phyloP scores from a whole-genome alignment of 345 rosid species.

The Carallia pectinifolia region DNA sequence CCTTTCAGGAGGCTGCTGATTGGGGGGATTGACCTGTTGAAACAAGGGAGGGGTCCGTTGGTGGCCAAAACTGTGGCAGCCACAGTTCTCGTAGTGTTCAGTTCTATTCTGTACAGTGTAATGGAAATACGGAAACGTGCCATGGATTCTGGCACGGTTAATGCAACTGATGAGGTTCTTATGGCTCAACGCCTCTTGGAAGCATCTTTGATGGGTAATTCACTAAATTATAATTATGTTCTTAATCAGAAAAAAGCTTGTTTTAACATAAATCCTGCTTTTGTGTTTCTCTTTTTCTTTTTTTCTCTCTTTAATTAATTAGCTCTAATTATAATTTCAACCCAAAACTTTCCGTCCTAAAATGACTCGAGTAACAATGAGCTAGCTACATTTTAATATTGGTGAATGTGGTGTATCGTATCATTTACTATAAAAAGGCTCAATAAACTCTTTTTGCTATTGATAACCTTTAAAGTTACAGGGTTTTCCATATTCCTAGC shows the following conservation, averaged over 20 bases:
- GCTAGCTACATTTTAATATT: too few relatives aligned
- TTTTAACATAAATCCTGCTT: background rate
- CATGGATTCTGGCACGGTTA: conserved; percentile 30
- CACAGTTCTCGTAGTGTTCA: conserved; percentile 42
- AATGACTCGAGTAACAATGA: too few relatives aligned
- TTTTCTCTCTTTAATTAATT: too few relatives aligned
- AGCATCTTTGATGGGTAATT: conserved; percentile 44
- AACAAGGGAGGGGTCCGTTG: conserved; percentile 45
- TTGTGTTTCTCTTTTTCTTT: background rate
- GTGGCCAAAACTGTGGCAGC: conserved; percentile 41
- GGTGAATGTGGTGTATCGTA: too few relatives aligned
- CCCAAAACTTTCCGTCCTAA: too few relatives aligned
- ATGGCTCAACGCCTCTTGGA: conserved; percentile 37
- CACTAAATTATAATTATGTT: background rate
- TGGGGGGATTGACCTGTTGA: conserved; percentile 32
- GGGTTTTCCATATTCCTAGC: conserved; percentile 35
- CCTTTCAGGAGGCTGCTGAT: conserved; percentile 45
- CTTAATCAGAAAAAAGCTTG: too few relatives aligned
- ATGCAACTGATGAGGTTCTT: conserved; percentile 50
- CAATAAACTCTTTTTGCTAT: too few relatives aligned
- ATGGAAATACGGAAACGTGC: conserved; percentile 27
- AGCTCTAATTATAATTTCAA: too few relatives aligned
- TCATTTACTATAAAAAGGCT: background rate
- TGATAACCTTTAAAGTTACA: background rate
- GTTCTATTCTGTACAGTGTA: conserved; percentile 18